Evolutionary conservation across 768 basidiomycete species (phyloP).

Genomic region (Pulveroboletus sp.): DNA sequence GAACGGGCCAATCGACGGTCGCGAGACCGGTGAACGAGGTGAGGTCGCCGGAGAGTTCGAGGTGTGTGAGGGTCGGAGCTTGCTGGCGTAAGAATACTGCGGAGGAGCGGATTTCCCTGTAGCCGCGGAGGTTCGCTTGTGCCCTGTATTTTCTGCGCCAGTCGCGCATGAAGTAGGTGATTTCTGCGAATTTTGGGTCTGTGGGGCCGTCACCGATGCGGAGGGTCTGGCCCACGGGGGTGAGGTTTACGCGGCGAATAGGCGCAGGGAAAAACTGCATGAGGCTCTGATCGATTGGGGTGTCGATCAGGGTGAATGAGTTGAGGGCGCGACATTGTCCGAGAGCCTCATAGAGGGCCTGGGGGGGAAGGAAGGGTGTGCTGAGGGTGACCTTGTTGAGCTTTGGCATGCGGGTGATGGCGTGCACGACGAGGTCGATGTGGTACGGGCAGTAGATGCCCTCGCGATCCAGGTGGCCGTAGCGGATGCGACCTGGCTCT

Average conservation of each 20-base stretch:
- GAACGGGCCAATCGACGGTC: conserved; percentile 29
- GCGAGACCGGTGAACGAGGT: conserved; percentile 26
- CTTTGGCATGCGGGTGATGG: conserved; percentile 30
- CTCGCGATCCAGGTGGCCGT: conserved; percentile 32
- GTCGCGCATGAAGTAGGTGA: conserved; percentile 34
- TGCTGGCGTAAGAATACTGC: conserved; percentile 30
- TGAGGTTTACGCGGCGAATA: conserved; percentile 26
- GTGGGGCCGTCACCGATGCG: conserved; percentile 35
- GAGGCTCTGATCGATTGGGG: conserved; percentile 35
- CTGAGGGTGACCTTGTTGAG: conserved; percentile 27
- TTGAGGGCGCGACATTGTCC: conserved; percentile 26
- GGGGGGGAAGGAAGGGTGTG: conserved; percentile 33
- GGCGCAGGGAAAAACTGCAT: conserved; percentile 27
- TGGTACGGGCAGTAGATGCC: conserved; percentile 30
- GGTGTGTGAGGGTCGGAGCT: conserved; percentile 26
- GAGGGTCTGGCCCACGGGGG: conserved; percentile 33
- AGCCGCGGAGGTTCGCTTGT: conserved; percentile 29
- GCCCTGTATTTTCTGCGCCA: conserved; percentile 36
- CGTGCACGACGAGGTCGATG: conserved; percentile 23
- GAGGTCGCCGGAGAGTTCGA: conserved; percentile 32
- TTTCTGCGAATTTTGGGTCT: conserved; percentile 31
- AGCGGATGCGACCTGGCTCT: conserved; percentile 33
- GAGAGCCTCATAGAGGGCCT: conserved; percentile 27
- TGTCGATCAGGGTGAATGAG: conserved; percentile 30
- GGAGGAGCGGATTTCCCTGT: conserved; percentile 29